Percentiles rank a stretch among this genome's conserved stretches.
Evolutionary conservation across 139 green algal species (phyloP).

Genomic region (Nannochloris sp.): DNA sequence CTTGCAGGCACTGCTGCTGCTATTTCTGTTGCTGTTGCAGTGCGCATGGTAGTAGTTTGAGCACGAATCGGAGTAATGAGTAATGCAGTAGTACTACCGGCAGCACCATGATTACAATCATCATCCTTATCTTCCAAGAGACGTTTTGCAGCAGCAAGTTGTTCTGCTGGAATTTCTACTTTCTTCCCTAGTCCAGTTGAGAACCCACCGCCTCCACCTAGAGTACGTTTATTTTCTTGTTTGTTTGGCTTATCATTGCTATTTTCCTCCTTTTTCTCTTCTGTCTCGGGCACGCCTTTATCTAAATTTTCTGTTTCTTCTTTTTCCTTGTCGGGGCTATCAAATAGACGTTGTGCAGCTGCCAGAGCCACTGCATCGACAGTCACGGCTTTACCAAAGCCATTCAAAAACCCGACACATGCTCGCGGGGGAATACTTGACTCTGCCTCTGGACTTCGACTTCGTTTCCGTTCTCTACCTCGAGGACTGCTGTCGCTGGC

Average conservation of each 20-base stretch:
- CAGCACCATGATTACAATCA: background rate
- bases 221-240: background rate
- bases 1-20: background rate
- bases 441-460: background rate
- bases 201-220: background rate
- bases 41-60: background rate
- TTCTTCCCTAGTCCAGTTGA: background rate
- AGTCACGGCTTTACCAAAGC: background rate
- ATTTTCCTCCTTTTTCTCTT: background rate
- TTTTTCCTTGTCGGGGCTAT: background rate
- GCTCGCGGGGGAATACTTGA: background rate
- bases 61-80: too few relatives aligned
- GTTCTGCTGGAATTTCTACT: background rate
- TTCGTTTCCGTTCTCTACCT: background rate
- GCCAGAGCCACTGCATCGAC: background rate
- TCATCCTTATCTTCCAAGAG: background rate
- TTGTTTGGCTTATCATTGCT: background rate
- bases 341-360: background rate
- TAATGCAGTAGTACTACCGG: too few relatives aligned
- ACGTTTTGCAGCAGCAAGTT: background rate
- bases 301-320: background rate
- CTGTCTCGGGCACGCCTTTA: background rate
- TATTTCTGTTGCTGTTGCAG: background rate
- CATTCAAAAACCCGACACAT: background rate
- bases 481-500: background rate